Base-by-base conservation (phyloP, 495 filamentous ascomycete species). In the Neurospora sp. region DNA sequence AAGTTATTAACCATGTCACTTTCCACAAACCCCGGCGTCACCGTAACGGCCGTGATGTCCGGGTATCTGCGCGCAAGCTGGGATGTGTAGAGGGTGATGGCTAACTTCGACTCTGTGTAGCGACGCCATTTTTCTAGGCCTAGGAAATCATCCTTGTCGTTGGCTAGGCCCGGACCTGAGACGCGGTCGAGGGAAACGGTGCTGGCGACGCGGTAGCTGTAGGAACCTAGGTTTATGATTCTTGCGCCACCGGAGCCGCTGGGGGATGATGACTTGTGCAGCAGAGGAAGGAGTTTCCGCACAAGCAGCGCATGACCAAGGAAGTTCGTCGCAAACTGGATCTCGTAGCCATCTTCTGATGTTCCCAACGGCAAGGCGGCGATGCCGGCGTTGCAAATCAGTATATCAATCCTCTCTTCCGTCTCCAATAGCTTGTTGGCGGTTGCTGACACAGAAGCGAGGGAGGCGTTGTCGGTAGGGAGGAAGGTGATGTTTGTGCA, bases 371-470 rank as follows among this genome's bases (percentile, higher is more conserved):
- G 42, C 0, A 3, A 2, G 3, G 42, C 42, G 42, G 42, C 42
- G 42, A 46, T 46, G 18, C 42, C 42, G 42, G 42, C 42, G 42
- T 46, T 46, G 42, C 42, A 46, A 0, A 46, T 46, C 0, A 46
- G 0, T 0, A 46, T 1, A 0, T 46, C 18, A 0, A 46, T n/a
- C 0, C 1, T 46, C 0, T n/a, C 42, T 46, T 46, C 18, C 3
- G 42, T 46, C 1, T 46, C 18, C 0, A 46, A 0, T 0, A 46
- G 42, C 0, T n/a, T 46, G 3, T 0, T 0, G 3, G 42, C 42
- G 18, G 42, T 46, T 18, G 42, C 42, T 7, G 42, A 46, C 7
- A 46, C 42, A 18, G 42, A 46, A n/a, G 42, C 0, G 0, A 46
- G 18, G 8, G 42, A 46, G 18, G 42, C 42, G 42, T 46, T n/a